A percentile compares a stretch with the other conserved stretches of the same genome.
phyloP scores from a whole-genome alignment of 352 stramenopile genomes.

The Pythium angustatum region DNA sequence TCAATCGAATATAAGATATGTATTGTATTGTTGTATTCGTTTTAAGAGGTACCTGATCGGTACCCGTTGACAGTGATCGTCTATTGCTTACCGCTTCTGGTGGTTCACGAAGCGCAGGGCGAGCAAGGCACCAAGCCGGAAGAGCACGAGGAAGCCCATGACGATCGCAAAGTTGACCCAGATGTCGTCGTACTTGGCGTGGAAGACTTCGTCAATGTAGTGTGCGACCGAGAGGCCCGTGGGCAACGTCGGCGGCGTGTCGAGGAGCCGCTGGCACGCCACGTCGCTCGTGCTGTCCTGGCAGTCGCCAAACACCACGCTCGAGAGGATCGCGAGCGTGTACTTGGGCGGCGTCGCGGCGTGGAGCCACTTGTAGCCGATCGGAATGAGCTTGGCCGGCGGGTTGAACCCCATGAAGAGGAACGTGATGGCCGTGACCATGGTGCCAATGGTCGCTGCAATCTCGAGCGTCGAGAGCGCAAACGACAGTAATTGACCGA shows the following conservation, averaged over 20 bases:
- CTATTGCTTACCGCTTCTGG: constrained; percentile 31
- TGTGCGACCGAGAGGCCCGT: constrained; percentile 49
- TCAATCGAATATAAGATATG: neutral
- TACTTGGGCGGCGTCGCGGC: constrained; percentile 39
- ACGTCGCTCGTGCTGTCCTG: constrained; percentile 31
- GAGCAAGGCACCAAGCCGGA: constrained; percentile 44
- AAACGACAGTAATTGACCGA: constrained; percentile 71
- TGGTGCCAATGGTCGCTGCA: constrained; percentile 35
- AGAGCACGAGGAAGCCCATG: constrained; percentile 44
- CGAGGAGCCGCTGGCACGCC: constrained; percentile 41
- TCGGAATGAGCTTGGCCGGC: constrained; percentile 43
- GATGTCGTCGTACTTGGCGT: constrained; percentile 55
- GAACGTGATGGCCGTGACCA: constrained; percentile 59
- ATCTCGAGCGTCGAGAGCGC: constrained; percentile 44
- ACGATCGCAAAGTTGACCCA: constrained; percentile 43
- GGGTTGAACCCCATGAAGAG: constrained; percentile 79
- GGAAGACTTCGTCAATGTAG: constrained; percentile 48
- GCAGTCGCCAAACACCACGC: constrained; percentile 31
- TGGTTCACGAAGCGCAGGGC: constrained; percentile 61
- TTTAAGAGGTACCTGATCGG: neutral
- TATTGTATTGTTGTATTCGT: neutral
- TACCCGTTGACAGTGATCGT: neutral
- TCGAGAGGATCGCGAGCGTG: constrained; percentile 24
- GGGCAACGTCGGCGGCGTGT: constrained; percentile 32
- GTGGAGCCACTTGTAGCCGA: constrained; percentile 62